Conservation (phyloP, 2,329 filamentous ascomycete genomes). For the Penicillium expansum region DNA sequence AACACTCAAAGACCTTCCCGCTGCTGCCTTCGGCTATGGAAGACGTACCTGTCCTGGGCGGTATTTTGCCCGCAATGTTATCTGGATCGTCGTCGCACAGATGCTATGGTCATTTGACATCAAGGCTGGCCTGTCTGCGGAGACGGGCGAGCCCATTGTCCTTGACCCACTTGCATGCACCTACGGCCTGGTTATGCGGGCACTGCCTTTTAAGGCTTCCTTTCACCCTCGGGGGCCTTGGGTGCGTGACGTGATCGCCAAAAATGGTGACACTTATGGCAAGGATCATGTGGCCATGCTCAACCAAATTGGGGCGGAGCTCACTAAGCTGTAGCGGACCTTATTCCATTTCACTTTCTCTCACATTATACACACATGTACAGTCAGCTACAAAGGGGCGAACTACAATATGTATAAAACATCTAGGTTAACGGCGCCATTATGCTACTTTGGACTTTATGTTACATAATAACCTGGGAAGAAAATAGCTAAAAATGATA, state of each 20-base stretch:
- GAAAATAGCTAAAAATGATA: background rate
- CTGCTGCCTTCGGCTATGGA: background rate
- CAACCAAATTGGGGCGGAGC: background rate
- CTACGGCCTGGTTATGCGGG: background rate
- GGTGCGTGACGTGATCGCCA: background rate
- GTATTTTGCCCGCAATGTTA: background rate
- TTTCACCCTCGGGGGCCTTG: background rate
- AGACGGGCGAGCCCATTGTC: background rate
- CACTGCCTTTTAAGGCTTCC: background rate
- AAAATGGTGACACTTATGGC: background rate
- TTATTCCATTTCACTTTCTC: background rate
- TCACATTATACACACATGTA: background rate
- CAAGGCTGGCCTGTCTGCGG: background rate
- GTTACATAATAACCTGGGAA: background rate
- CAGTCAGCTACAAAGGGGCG: background rate
- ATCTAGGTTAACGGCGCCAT: background rate
- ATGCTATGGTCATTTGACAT: background rate
- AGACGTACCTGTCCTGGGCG: background rate
- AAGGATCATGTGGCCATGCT: background rate
- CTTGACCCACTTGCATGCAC: background rate
- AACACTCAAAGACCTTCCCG: background rate
- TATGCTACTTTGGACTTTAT: background rate
- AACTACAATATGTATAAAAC: background rate
- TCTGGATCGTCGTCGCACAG: background rate
- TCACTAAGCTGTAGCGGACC: background rate